Evolutionary conservation across 169 alveolate species (phyloP), one percentile per base, ranked within the genome.

Genomic region (Eimeria necatrix): DNA sequence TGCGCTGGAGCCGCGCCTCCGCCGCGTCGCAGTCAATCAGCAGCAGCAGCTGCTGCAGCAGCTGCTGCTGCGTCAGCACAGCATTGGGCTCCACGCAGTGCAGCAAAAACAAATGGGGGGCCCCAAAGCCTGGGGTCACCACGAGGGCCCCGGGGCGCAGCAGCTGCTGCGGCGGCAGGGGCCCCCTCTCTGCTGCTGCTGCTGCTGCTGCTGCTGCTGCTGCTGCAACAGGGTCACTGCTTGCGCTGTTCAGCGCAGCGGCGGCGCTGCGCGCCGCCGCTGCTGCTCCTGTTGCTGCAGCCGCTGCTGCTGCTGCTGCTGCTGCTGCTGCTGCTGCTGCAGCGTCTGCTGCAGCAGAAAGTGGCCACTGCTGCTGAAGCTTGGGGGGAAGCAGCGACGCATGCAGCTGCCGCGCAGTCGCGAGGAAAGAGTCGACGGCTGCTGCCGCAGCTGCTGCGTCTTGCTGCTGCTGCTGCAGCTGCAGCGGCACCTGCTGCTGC

Each of bases 61-160:
- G n/a, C 32, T 84, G 92, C 59, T 84, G 80, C 26, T 59, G 52
- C 49, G 92, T 49, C 18, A 59, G 59, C 1, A 59, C 78, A 3
- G 92, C 92, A 53, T 53, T 84, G 41, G 92, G 92, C 51, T 84
- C 92, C 60, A 56, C 92, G 12, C 52, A 64, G 20, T 84, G 92
- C 20, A 84, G 48, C 24, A 84, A 80, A 24, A 84, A 84, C 16
- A 16, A 16, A 56, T 74, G 32, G 32, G 74, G 74, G 53, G 56
- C 24, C 41, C 24, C 16, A 26, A 84, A 84, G 0, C 92, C 92
- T 5, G 92, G 92, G 9, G 92, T 22, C 26, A 84, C 53, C 61
- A 84, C 16, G 8, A 84, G 74, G 20, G 92, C 92, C 56, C 92
- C 92, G 4, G 92, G 92, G 16, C 74, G 92, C 78, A 53, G 26